Percentiles rank a stretch among this genome's conserved stretches.
Conservation (phyloP, 441 rosid genomes). For the Erodium texanum region DNA sequence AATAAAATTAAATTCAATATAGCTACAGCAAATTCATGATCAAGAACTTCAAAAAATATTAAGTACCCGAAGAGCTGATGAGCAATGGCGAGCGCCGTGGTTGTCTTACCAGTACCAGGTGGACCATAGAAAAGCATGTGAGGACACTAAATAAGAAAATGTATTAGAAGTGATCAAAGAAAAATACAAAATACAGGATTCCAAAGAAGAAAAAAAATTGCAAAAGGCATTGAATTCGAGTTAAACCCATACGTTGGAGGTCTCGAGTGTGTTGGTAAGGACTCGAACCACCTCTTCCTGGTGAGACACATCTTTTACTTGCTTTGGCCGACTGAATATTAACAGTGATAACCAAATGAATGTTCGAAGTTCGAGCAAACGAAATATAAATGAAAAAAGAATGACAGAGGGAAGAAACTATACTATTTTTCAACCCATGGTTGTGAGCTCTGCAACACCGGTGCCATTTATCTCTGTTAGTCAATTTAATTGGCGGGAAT, state of each 20-base stretch:
- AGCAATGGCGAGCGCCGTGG: conserved; percentile 87
- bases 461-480: conserved; percentile 47
- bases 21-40: background rate
- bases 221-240: background rate
- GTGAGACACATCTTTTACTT: conserved; percentile 86
- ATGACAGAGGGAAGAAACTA: background rate
- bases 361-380: background rate
- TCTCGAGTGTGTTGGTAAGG: conserved; percentile 88
- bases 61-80: conserved; percentile 79
- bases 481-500: too few species aligned
- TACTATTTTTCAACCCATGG: conserved; percentile 99
- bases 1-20: background rate
- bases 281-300: conserved; percentile 98
- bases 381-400: background rate
- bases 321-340: conserved; percentile 65
- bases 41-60: background rate
- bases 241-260: conserved; percentile 36
- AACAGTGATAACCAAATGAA: background rate
- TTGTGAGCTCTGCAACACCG: conserved; percentile 70
- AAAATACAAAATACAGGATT: conserved; percentile 28
- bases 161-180: background rate
- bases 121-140: conserved; percentile 98
- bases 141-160: conserved; percentile 48
- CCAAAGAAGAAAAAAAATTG: background rate
- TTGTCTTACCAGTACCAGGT: conserved; percentile 90